phyloP scores from a whole-genome alignment of 2,329 filamentous ascomycete genomes.

The Fusarium protoensiforme region DNA sequence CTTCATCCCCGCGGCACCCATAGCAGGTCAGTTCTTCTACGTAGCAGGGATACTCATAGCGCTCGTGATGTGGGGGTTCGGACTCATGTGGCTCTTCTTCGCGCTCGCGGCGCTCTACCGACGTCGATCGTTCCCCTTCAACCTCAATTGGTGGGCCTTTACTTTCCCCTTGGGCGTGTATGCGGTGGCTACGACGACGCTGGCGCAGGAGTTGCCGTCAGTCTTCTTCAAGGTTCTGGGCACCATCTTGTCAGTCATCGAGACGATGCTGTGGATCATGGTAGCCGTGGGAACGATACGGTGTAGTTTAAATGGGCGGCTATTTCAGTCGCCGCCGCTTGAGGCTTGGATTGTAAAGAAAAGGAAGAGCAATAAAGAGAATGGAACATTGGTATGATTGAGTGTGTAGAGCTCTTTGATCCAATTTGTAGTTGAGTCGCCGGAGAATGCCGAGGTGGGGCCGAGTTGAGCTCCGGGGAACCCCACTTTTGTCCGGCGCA shows the following conservation, averaged over 20 bases:
- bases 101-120: slow-evolving; percentile 44
- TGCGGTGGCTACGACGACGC: slow-evolving; percentile 42
- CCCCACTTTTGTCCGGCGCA: neutral
- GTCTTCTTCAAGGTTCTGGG: slow-evolving; percentile 47
- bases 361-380: neutral
- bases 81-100: slow-evolving; percentile 48
- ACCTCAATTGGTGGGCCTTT: slow-evolving; percentile 54
- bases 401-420: neutral
- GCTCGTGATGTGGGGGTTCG: slow-evolving; percentile 50
- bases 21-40: slow-evolving; percentile 66
- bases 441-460: neutral
- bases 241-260: slow-evolving; percentile 30
- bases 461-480: neutral
- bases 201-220: slow-evolving; percentile 47
- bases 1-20: slow-evolving; percentile 52
- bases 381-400: slow-evolving; percentile 3
- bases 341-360: slow-evolving; percentile 9
- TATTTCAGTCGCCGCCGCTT: slow-evolving; percentile 16
- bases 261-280: slow-evolving; percentile 33
- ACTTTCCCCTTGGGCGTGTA: slow-evolving; percentile 52
- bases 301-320: slow-evolving; percentile 3
- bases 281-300: slow-evolving; percentile 21
- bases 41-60: slow-evolving; percentile 57
- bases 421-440: neutral
- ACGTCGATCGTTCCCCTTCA: slow-evolving; percentile 48